Base-by-base conservation (phyloP, 768 basidiomycete species). In the Phaffia tasmanica region DNA sequence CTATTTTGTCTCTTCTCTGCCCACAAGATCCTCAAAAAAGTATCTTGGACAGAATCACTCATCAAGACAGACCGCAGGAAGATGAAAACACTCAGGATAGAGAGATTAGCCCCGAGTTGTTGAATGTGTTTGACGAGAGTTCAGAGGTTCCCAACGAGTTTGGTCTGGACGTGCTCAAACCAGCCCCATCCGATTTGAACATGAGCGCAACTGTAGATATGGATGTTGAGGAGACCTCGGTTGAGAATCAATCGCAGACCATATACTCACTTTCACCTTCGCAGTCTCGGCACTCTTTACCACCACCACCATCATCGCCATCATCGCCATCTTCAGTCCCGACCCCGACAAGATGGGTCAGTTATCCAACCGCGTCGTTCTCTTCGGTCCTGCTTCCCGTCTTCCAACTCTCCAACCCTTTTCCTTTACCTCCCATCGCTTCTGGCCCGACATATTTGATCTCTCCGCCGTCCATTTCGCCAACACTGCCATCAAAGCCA, bases 291-390 rank as follows among this genome's bases (percentile, higher is more conserved):
- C 53, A 16, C 63, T 70, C 57, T 46, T 59, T 42, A 58, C 25
- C 21, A 11, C 29, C 48, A 27, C 57, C 14, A 50, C 65, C 57
- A 29, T 42, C 57, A 48, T 47, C 7, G 66, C 46, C 18, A 50
- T 63, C 47, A 68, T 49, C 68, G 53, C 51, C 25, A 14, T 6
- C 21, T 18, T 30, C 57, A 16, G 21, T 29, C 21, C 15, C 25
- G 9, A 25, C 46, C 42, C 67, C 65, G 16, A 73, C 71, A 46
- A 80, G 85, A 62, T 87, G 87, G 86, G 86, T 84, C 15, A 73
- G 68, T 47, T 88, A 85, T 71, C 84, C 85, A 3, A 73, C 78
- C 48, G 80, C 80, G 14, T 80, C 83, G 67, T 88, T 88, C 71
- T 81, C 81, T 4, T 84, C 79, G 47, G 75, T 79, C 50, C 78